phyloP scores from a whole-genome alignment of 805 yeast genomes.

The Brettanomyces nanus region DNA sequence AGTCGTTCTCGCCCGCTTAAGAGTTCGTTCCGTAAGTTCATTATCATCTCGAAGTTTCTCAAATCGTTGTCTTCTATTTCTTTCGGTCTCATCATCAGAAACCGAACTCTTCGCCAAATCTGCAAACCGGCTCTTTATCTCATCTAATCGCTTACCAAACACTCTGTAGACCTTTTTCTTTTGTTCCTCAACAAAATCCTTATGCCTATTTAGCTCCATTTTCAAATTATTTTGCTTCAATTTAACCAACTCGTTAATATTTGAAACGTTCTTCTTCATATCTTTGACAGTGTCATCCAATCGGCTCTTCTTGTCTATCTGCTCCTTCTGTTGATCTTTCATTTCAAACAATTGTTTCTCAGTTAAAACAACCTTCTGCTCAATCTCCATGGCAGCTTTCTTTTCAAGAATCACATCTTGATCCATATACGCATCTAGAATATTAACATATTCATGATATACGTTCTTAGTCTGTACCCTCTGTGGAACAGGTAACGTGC shows the following conservation, averaged over 20 bases:
- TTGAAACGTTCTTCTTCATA: slow-evolving; percentile 9
- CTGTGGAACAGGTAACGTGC: too few species aligned
- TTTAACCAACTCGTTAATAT: slow-evolving; percentile 13
- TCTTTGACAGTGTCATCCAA: slow-evolving; percentile 10
- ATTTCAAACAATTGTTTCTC: not conserved
- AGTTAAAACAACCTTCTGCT: not conserved
- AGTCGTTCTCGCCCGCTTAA: slow-evolving; percentile 7
- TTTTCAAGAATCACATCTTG: not conserved
- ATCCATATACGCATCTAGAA: slow-evolving; percentile 2
- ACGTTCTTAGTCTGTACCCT: not conserved
- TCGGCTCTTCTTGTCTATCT: not conserved
- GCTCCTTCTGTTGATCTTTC: not conserved
- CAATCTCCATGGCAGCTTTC: not conserved
- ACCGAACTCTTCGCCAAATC: slow-evolving; percentile 24
- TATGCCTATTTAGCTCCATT: slow-evolving; percentile 21
- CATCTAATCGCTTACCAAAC: slow-evolving; percentile 12
- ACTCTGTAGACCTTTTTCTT: slow-evolving; percentile 23
- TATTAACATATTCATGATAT: slow-evolving; percentile 1
- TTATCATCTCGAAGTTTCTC: slow-evolving; percentile 17
- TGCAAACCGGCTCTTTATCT: slow-evolving; percentile 13
- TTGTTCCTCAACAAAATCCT: slow-evolving; percentile 22
- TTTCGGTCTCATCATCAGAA: slow-evolving; percentile 19
- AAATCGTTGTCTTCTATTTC: slow-evolving; percentile 17
- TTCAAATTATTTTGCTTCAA: slow-evolving; percentile 12
- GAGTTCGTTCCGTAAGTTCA: slow-evolving; percentile 19